Evolutionary conservation across 768 basidiomycete genomes (phyloP).

Genomic region (Lactifluus echinatus): DNA sequence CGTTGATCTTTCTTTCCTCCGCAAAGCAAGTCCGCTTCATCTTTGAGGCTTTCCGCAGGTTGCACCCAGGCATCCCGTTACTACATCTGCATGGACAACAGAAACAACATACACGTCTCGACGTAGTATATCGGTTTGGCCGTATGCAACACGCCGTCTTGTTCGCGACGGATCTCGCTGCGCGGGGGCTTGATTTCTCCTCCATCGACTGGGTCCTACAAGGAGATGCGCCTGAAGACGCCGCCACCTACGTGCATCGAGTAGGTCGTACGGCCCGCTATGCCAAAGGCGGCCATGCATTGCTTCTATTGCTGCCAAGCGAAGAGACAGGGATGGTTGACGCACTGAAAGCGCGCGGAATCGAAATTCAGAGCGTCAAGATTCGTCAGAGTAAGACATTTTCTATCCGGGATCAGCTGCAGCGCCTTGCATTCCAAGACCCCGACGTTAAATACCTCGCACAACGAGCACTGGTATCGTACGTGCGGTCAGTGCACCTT

Average conservation of each 20-base stretch:
- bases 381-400: conserved; percentile 81
- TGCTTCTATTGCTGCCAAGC: conserved; percentile 78
- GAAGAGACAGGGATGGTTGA: conserved; percentile 88
- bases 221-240: conserved; percentile 93
- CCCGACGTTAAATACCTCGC: conserved; percentile 96
- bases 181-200: conserved; percentile 94
- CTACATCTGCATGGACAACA: conserved; percentile 94
- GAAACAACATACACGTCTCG: conserved; percentile 82
- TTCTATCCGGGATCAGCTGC: conserved; percentile 78
- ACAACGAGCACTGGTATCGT: conserved; percentile 91
- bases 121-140: conserved; percentile 80
- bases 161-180: conserved; percentile 94
- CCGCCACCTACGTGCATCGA: conserved; percentile 94
- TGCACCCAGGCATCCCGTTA: conserved; percentile 92
- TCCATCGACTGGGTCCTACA: conserved; percentile 96
- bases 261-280: conserved; percentile 95
- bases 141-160: conserved; percentile 74
- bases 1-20: conserved; percentile 87
- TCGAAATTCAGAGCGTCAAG: conserved; percentile 74
- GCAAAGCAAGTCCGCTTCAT: conserved; percentile 97
- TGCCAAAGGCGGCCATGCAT: conserved; percentile 77
- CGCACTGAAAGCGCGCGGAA: conserved; percentile 60
- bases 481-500: conserved; percentile 83
- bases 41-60: conserved; percentile 89
- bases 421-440: conserved; percentile 89